Percentiles rank a stretch among this genome's conserved stretches.
Conservation (phyloP, 768 basidiomycete species). For the Pisolithus marmoratus region DNA sequence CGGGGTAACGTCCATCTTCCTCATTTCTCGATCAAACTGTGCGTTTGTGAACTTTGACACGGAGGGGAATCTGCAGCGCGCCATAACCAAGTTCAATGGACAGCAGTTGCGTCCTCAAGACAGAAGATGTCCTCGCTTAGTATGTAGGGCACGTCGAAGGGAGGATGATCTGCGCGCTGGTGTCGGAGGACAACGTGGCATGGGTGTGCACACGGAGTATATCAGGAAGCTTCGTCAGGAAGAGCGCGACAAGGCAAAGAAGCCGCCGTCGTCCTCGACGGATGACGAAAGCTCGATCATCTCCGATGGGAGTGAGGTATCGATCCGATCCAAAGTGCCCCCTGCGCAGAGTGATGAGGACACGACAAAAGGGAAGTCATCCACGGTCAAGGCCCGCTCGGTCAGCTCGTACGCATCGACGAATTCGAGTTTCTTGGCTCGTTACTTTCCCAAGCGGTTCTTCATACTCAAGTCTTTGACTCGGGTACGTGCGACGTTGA, state of each 20-base stretch:
- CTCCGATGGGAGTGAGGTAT: conserved; percentile 4
- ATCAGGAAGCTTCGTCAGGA: conserved; percentile 56
- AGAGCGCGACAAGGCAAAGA: conserved; percentile 16
- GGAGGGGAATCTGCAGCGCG: conserved; percentile 53
- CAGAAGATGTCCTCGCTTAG: conserved; percentile 65
- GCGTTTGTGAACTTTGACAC: conserved; percentile 87
- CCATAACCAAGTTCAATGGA: conserved; percentile 73
- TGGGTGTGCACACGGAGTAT: conserved; percentile 80
- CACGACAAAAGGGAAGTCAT: neutral
- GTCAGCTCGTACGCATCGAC: conserved; percentile 74
- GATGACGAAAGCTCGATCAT: conserved; percentile 3
- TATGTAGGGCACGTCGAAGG: conserved; percentile 74
- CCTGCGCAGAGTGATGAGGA: conserved; percentile 37
- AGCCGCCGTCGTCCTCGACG: conserved; percentile 2
- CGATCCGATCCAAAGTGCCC: conserved; percentile 19
- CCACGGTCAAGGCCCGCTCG: conserved; percentile 30
- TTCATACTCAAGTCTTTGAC: conserved; percentile 90
- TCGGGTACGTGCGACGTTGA: conserved; percentile 42
- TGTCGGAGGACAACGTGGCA: conserved; percentile 86
- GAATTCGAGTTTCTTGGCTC: conserved; percentile 70
- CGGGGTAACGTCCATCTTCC: conserved; percentile 81
- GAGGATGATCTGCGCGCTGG: conserved; percentile 88
- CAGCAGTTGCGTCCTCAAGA: conserved; percentile 63
- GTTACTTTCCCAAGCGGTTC: conserved; percentile 80
- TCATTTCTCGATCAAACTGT: conserved; percentile 92